Conservation (phyloP, 2,329 filamentous ascomycete species). For the Hypomyces perniciosus region DNA sequence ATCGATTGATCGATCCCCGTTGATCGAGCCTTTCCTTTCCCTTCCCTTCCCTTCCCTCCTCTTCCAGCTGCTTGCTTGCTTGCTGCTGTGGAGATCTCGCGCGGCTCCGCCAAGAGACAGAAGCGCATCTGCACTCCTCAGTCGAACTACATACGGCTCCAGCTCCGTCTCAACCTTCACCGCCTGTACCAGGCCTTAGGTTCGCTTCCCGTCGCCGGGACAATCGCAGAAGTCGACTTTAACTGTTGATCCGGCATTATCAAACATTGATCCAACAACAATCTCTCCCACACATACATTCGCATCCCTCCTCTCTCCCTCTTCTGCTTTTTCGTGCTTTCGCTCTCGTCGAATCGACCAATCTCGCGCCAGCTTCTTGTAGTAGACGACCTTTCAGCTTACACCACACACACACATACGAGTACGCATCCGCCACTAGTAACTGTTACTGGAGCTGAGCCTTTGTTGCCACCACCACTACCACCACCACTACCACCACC, state of each 20-base stretch:
- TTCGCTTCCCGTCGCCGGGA: constrained; percentile 5
- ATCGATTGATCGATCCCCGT: too few relatives aligned
- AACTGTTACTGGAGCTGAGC: constrained; percentile 1
- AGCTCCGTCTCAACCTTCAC: constrained; percentile 6
- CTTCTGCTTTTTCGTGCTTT: not conserved
- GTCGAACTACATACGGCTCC: not conserved
- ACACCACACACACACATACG: not conserved
- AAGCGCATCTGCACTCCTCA: not conserved
- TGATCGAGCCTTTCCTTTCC: not conserved
- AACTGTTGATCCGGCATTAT: not conserved
- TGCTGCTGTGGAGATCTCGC: not conserved
- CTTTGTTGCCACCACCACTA: not conserved
- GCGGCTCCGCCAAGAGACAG: not conserved
- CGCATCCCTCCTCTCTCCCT: not conserved
- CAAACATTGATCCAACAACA: not conserved
- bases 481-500: not conserved
- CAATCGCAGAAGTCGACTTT: constrained; percentile 4
- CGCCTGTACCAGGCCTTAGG: constrained; percentile 3
- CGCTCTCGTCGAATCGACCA: not conserved
- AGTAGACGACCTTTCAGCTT: not conserved
- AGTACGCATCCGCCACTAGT: not conserved
- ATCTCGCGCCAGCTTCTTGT: not conserved
- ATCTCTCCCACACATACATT: not conserved
- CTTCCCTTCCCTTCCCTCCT: not conserved
- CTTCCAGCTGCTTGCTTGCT: not conserved